Evolutionary conservation across 176 grass and related monocot genomes (phyloP), one percentile per base, ranked within the genome.

Genomic region (Ensete ventricosum): DNA sequence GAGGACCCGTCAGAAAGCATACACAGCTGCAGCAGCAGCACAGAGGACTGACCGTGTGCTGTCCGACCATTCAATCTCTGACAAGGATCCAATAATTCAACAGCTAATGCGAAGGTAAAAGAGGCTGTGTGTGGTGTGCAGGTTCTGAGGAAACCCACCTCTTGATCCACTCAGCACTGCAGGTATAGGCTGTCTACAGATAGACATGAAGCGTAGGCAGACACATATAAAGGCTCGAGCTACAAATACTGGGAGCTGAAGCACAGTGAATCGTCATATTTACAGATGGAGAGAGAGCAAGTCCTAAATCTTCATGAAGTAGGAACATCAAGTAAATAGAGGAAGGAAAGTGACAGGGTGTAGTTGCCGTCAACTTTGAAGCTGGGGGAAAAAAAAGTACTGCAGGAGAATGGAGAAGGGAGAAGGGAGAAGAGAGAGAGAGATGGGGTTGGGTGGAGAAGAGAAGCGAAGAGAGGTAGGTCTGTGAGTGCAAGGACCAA

Each of bases 11-110:
- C 76, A 71, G 78, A 76, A 78, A 67, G 78, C 84, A 62, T 52
- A 48, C 76, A 79, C 27, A 82, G 73, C 79, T 66, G 84, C 79
- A 84, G 70, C 64, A 70, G 6, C 76, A 74, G 77, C 12, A 10
- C 43, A 62, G 51, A 29, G 26, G 2, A 65, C 58, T 53, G 70
- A 84, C 52, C 78, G 75, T 67, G 67, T 58, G 71, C 67, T 54
- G 26, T 60, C 70, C 83, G 72, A 78, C 78, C 77, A 83, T 88
- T 79, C 57, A 73, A 83, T 85, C 68, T 53, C 81, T 81, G 81
- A 79, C 81, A 92, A 68, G 78, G 83, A 88, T 88, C 83, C 85
- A 78, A 83, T 67, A 27, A 67, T 67, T 67, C 10, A 67, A 23
- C 64, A 67, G 25, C 27, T 11, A 67, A 67, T 67, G 64, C 8